Evolutionary conservation across 345 rosid species (phyloP), one percentile per base, ranked within the genome.

Genomic region (Populus alba): DNA sequence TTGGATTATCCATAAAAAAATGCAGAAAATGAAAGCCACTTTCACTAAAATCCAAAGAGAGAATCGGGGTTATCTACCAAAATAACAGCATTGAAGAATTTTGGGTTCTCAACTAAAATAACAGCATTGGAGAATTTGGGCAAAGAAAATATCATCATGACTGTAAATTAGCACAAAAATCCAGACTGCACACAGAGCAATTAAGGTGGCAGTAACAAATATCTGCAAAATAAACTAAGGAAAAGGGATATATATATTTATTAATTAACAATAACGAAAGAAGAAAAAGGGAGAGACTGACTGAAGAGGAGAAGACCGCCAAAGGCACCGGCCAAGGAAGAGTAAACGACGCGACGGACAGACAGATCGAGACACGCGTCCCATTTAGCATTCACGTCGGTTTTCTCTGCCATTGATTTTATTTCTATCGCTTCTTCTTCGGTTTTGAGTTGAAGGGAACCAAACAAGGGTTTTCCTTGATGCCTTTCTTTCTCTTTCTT

Each of bases 361-460:
- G 97, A 86, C 77, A 94, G 97, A 86, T 94, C 98, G 83, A 92
- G 74, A 86, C 97, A 96, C 18, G 89, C 91, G 84, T 94, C 97
- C 97, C 97, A 96, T 81, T 96, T 92, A 0, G 97, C 91, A 78
- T 90, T 88, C 29, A 61, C 70, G 72, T 74, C 78, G 67, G 69
- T 22, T 8, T 70, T 62, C 39, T 70, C 82, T 4, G 73, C 81
- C 79, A 80, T 74, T 43, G 61, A n/a, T 55, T 41, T 38, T 59
- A 27, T 63, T 27, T 63, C 20, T 49, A 8, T 20, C 16, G 22
- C 17, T 15, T 72, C 73, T 59, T 59, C 27, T 10, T 7, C 29
- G 11, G 12, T 9, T n/a, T 13, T 47, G 53, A 16, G 6, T 43
- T 3, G 47, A 10, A 43, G 47, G 13, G 47, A 43, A 43, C 47